A percentile compares a stretch with the other conserved stretches of the same genome.
Evolutionary conservation across 768 basidiomycete genomes (phyloP).

Genomic region (Auricularia auricula-judae): DNA sequence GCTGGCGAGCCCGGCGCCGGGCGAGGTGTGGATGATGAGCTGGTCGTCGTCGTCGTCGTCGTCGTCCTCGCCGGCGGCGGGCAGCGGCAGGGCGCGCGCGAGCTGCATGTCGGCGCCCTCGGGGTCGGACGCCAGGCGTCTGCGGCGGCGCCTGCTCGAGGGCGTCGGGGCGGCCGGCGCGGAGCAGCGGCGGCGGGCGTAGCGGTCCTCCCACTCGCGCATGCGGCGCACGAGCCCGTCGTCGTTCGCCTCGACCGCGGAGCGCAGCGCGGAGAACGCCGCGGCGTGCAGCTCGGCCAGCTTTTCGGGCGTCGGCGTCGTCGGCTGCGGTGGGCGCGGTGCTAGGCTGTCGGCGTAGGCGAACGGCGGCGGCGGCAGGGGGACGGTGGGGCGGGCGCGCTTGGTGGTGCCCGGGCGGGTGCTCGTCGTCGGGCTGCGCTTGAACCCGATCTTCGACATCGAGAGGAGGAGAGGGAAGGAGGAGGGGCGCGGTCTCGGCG

Average conservation of each 20-base stretch:
- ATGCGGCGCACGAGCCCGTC: conserved; percentile 61
- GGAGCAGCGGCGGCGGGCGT: not conserved
- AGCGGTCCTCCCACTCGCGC: conserved; percentile 51
- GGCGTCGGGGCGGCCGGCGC: not conserved
- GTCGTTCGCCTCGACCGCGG: conserved; percentile 50
- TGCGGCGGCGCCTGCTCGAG: not conserved
- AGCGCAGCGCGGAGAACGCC: conserved; percentile 56
- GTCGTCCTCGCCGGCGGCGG: conserved; percentile 12
- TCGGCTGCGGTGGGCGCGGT: too few relatives aligned
- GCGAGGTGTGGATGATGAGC: conserved; percentile 42
- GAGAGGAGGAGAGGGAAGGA: not conserved
- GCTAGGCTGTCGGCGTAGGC: too few relatives aligned
- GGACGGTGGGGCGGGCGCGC: not conserved
- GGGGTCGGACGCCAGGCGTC: not conserved
- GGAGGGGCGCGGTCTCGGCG: not conserved
- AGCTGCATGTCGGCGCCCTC: not conserved
- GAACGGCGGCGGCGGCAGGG: not conserved
- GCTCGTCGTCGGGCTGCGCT: not conserved
- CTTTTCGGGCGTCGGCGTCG: conserved; percentile 5
- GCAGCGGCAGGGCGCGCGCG: not conserved
- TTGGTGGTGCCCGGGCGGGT: not conserved
- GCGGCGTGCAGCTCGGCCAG: conserved; percentile 41
- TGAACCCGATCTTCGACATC: not conserved
- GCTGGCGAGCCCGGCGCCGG: conserved; percentile 15
- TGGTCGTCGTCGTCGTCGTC: conserved; percentile 44